Percentiles rank a stretch among this genome's conserved stretches.
Conservation (phyloP, 2,329 filamentous ascomycete genomes). For the Dothiorella sarmentorum region DNA sequence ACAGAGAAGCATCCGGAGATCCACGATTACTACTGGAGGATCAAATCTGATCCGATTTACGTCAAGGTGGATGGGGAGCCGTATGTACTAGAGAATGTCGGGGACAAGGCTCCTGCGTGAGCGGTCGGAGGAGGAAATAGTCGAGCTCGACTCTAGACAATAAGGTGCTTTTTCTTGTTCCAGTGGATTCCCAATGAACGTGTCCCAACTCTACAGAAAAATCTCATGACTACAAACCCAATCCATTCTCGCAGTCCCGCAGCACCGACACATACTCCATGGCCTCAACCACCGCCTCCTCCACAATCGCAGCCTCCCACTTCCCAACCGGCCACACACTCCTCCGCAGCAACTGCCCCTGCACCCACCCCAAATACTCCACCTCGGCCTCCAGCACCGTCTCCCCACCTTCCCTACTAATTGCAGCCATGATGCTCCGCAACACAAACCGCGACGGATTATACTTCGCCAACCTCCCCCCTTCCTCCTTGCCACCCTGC, state of each 20-base stretch:
- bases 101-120: background rate
- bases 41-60: background rate
- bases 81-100: background rate
- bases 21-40: background rate
- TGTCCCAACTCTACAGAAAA: no score
- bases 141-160: background rate
- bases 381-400: background rate
- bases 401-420: background rate
- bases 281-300: background rate
- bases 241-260: background rate
- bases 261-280: background rate
- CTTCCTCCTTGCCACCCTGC: background rate
- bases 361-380: background rate
- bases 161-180: background rate
- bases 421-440: background rate
- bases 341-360: background rate
- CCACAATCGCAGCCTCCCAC: slow-evolving; percentile 1
- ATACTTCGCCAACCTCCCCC: background rate
- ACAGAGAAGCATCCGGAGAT: background rate
- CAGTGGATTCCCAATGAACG: no score
- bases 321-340: background rate
- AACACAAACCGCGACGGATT: background rate
- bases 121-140: background rate
- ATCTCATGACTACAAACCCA: background rate
- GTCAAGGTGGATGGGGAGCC: background rate